Evolutionary conservation across 805 yeast genomes (phyloP), one percentile per base, ranked within the genome.

Genomic region (Phaffomyces thermotolerans): DNA sequence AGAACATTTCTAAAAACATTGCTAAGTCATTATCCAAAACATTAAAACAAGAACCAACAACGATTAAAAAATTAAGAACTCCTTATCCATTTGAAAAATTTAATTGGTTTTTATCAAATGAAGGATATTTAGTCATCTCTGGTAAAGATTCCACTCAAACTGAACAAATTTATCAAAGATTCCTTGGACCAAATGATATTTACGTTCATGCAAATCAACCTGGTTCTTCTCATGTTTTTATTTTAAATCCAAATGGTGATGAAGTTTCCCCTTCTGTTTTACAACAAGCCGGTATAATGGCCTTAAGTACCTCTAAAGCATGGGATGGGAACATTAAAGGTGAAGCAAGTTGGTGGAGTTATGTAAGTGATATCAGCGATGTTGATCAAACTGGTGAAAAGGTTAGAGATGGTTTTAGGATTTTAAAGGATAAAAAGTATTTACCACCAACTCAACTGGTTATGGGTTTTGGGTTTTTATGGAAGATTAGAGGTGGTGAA

Each of bases 21-120:
- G 73, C 74, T 40, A 78, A 75, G 23, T 96, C 90, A 55, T 64
- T 90, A 54, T 76, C 78, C 43, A 77, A 75, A 52, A 73, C 74
- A 40, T 64, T 85, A 46, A 78, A 77, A 41, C 78, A 77, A 46
- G 79, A 81, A 37, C 72, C 72, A 40, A 71, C 71, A 38, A 70
- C 69, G 5, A 61, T 71, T 31, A 80, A 76, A 48, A 78, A 75
- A 33, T 66, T 84, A 29, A 73, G 97, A 38, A 70, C 76, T 5
- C 88, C 87, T 38, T 81, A 71, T 58, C 90, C 96, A 86, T 93
- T 93, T 66, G 99, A 93, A 59, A 93, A 91, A 62, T 91, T 82
- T 62, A 79, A 73, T 56, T 93, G 99, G 99, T 93, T 93, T 57
- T 69, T 90, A n/a, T 77, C 96, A 0, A 79, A 82, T 51, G 98